Conservation (phyloP, 345 rosid genomes). For the Erysimum cheiranthoides region DNA sequence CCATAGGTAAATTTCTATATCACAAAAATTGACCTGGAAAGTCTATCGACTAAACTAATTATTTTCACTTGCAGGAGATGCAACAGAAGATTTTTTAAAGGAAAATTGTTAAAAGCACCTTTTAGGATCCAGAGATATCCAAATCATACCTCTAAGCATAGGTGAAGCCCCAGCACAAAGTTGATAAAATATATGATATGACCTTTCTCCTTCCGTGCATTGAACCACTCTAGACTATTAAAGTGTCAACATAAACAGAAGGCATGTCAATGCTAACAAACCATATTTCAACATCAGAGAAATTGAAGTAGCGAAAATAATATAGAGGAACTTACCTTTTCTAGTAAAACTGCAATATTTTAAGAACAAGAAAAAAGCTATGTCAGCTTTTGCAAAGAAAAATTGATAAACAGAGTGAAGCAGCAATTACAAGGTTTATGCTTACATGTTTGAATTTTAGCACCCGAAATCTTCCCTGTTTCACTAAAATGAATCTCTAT, state of each 20-base stretch:
- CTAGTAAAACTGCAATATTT: conserved; percentile 48
- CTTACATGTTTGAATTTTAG: conserved; percentile 82
- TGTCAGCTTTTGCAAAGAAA: conserved; percentile 18
- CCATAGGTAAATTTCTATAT: neutral
- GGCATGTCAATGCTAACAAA: conserved; percentile 39
- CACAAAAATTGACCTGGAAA: conserved; percentile 21
- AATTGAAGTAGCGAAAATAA: neutral
- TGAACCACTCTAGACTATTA: conserved; percentile 98
- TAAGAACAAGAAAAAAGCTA: conserved; percentile 4
- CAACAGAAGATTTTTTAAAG: neutral
- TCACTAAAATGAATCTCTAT: conserved; percentile 98
- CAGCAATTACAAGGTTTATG: conserved; percentile 6
- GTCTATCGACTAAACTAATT: neutral
- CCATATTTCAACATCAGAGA: conserved; percentile 36
- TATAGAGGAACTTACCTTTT: conserved; percentile 70
- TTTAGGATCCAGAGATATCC: neutral
- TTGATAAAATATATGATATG: conserved; percentile 98
- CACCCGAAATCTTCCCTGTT: conserved; percentile 96
- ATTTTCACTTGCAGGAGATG: conserved; percentile 2
- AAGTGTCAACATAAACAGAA: conserved; percentile 19
- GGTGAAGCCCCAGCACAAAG: conserved; percentile 94
- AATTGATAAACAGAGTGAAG: neutral
- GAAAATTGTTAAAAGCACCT: neutral
- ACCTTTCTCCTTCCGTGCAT: conserved; percentile 90
- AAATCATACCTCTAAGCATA: conserved; percentile 66